Percentiles rank a stretch among this genome's conserved stretches.
Conservation (phyloP, 208 protist genomes). For the Trypanosoma melophagium region DNA sequence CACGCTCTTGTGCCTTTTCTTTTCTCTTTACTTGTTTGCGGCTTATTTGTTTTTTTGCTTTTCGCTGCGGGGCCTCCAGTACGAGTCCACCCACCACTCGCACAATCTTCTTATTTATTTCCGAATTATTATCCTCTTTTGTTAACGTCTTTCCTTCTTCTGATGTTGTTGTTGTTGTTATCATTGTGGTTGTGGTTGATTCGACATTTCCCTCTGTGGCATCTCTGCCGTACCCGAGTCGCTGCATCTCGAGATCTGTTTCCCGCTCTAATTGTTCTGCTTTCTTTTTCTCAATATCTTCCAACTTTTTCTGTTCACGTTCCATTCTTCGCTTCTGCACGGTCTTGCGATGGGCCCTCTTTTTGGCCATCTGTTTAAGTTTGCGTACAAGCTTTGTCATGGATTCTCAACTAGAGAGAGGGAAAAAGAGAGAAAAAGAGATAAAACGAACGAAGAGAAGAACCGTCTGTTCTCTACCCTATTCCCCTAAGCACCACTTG, state of each 20-base stretch:
- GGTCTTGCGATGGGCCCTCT: conserved; percentile 79
- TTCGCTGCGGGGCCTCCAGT: conserved; percentile 51
- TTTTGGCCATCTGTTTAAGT: conserved; percentile 90
- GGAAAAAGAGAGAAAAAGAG: background rate
- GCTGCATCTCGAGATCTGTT: conserved; percentile 63
- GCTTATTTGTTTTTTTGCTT: conserved; percentile 70
- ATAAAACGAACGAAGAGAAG: background rate
- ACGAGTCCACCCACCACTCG: conserved; percentile 68
- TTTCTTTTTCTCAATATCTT: conserved; percentile 39
- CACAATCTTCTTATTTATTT: conserved; percentile 34
- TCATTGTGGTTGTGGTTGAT: background rate
- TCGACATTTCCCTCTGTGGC: too few species aligned
- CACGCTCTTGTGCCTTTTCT: conserved; percentile 56
- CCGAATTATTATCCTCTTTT: conserved; percentile 8
- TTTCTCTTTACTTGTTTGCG: conserved; percentile 74
- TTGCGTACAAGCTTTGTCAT: conserved; percentile 91
- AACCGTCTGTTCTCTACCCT: background rate
- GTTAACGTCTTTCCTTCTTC: too few species aligned
- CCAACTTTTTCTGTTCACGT: conserved; percentile 56
- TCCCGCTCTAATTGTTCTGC: conserved; percentile 46
- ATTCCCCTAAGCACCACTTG: background rate
- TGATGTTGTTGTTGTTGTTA: background rate
- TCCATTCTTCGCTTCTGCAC: conserved; percentile 86
- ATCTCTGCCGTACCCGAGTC: conserved; percentile 32
- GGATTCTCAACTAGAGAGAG: background rate